Percentiles rank a stretch among this genome's conserved stretches.
Conservation (phyloP, 148 eudicot species). For the Chenopodium quinoa region DNA sequence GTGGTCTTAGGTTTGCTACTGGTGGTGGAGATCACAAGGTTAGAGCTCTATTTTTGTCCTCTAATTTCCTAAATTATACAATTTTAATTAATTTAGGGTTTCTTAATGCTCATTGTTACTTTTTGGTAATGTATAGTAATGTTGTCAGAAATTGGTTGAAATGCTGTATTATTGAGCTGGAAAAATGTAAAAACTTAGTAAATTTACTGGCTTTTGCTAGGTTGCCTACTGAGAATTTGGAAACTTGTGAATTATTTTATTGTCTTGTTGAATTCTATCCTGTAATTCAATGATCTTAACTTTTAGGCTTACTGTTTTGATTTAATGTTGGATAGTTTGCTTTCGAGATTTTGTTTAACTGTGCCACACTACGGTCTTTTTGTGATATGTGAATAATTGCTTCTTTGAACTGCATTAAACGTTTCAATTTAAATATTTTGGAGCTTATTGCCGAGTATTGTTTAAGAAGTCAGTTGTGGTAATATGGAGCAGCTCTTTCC, state of each 20-base stretch:
- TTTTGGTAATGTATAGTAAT: background rate
- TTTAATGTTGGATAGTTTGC: background rate
- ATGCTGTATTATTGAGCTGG: slow-evolving; percentile 10
- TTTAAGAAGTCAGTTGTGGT: background rate
- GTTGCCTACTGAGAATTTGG: background rate
- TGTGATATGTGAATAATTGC: background rate
- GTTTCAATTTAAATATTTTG: background rate
- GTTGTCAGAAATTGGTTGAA: background rate
- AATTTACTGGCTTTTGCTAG: background rate
- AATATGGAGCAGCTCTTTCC: background rate
- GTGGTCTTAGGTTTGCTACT: slow-evolving; percentile 86
- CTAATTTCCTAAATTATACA: background rate
- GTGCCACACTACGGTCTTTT: background rate
- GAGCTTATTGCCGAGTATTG: background rate
- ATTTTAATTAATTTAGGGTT: background rate
- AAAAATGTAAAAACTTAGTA: background rate
- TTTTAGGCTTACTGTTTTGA: background rate
- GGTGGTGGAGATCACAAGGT: slow-evolving; percentile 99
- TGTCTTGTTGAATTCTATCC: background rate
- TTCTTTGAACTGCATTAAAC: background rate
- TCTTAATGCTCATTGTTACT: background rate
- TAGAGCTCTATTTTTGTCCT: background rate
- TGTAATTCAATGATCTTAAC: background rate
- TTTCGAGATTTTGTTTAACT: background rate
- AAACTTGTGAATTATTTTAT: background rate